Percentiles rank a stretch among this genome's conserved stretches.
Conservation (phyloP, 2,329 filamentous ascomycete genomes). For the Colletotrichum zoysiae region DNA sequence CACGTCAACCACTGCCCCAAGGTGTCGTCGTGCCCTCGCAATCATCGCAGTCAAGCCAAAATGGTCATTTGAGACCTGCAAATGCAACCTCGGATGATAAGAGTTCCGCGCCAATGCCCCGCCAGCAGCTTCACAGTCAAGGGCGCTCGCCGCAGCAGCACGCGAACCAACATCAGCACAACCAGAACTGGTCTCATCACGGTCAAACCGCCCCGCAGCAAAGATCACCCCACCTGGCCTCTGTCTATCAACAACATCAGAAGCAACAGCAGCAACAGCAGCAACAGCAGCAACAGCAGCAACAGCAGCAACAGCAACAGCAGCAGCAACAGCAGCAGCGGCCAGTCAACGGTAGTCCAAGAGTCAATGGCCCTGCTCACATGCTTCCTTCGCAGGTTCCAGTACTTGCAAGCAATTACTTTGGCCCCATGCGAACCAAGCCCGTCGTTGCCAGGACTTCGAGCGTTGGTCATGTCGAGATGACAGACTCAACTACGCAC, state of each 20-base stretch:
- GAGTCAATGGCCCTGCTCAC: neutral
- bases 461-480: neutral
- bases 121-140: neutral
- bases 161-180: slow-evolving; percentile 13
- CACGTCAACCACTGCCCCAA: neutral
- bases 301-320: slow-evolving; percentile 20
- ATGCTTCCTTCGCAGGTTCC: slow-evolving; percentile 32
- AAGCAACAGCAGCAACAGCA: too few species aligned
- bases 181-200: slow-evolving; percentile 22
- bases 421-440: neutral
- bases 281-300: neutral
- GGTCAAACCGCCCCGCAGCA: slow-evolving; percentile 8
- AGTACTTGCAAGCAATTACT: slow-evolving; percentile 13
- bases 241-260: slow-evolving; percentile 2
- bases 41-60: slow-evolving; percentile 9
- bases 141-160: slow-evolving; percentile 7
- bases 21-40: neutral
- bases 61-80: neutral
- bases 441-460: neutral
- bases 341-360: neutral
- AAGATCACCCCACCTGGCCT: slow-evolving; percentile 6
- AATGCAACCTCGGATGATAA: neutral
- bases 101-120: slow-evolving; percentile 29
- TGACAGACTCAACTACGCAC: neutral
- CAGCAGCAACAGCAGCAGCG: too few species aligned